Conservation (phyloP, 495 filamentous ascomycete species). For the Penicillium tannophilum region DNA sequence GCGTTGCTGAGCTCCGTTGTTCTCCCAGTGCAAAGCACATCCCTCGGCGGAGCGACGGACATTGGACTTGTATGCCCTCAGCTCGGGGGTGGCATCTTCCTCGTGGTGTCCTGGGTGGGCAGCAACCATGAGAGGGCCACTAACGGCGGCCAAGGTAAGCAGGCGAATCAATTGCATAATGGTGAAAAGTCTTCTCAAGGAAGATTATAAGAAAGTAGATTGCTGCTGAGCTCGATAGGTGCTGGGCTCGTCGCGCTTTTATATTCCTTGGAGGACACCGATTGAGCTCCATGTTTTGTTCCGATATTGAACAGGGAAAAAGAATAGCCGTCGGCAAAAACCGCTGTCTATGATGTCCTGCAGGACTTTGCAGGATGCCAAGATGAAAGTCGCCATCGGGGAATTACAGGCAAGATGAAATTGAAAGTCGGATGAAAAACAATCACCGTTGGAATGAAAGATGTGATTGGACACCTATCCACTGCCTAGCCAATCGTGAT, state of each 20-base stretch:
- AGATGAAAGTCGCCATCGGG: not conserved
- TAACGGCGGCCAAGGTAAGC: not conserved
- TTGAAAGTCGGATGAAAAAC: not conserved
- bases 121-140: conserved; percentile 3
- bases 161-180: conserved; percentile 1
- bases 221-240: not conserved
- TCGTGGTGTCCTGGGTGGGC: conserved; percentile 2
- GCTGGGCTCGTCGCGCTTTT: not conserved
- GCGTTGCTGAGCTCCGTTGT: not conserved
- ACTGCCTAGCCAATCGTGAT: not conserved
- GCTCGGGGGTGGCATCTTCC: conserved; percentile 1
- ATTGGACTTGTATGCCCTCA: not conserved
- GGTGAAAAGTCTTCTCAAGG: not conserved
- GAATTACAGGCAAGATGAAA: not conserved
- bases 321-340: conserved; percentile 1
- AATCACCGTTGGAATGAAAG: not conserved
- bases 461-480: not conserved
- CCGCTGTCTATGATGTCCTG: not conserved
- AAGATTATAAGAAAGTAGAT: not conserved
- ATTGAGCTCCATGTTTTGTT: no score
- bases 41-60: conserved; percentile 4
- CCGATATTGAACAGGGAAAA: not conserved
- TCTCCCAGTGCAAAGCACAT: conserved; percentile 1
- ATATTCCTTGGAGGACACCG: not conserved
- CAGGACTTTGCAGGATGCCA: not conserved